Evolutionary conservation across 2,329 filamentous ascomycete genomes (phyloP), one percentile per base, ranked within the genome.

Genomic region (Xylariaceae sp.): DNA sequence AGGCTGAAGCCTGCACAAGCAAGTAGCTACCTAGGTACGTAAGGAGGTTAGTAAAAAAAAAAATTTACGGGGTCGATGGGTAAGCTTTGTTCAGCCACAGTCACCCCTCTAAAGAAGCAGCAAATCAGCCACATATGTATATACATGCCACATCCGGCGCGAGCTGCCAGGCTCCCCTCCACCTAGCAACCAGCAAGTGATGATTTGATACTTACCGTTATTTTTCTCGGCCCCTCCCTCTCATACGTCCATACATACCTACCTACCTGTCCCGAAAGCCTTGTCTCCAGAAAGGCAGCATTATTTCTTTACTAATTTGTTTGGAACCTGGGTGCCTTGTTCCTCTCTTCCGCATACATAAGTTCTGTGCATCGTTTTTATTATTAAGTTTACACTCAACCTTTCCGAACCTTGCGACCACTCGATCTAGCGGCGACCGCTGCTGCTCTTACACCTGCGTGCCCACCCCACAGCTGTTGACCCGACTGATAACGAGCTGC

Each of bases 201-300:
- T 54, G 55, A 60, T 50, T 50, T 54, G 46, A 48, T 40, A 41
- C 44, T 40, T 51, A n/a, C 40, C 52, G 44, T 60, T 61, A 55
- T 56, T 66, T 61, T 67, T 63, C 54, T 65, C 55, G 59, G 65
- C 64, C 65, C 65, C 62, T 67, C 65, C 62, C 61, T 64, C 43
- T 51, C 29, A 41, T 57, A 52, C 51, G 48, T 47, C 46, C 43
- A 57, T 52, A 54, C 5, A 29, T 6, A 10, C 26, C 26, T 29
- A 6, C 26, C 26, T 29, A 29, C 26, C 26, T 29, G 10, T 10
- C 26, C 10, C 10, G 26, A 29, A 29, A 29, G 26, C 26, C 32
- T 26, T 26, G 23, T 9, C 23, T 26, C 9, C 23, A 26, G 23
- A 26, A 4, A 26, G 23, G n/a, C n/a, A n/a, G n/a, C n/a, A 29